Evolutionary conservation across 495 filamentous ascomycete genomes (phyloP).

Genomic region (Aspergillus ellipticus): DNA sequence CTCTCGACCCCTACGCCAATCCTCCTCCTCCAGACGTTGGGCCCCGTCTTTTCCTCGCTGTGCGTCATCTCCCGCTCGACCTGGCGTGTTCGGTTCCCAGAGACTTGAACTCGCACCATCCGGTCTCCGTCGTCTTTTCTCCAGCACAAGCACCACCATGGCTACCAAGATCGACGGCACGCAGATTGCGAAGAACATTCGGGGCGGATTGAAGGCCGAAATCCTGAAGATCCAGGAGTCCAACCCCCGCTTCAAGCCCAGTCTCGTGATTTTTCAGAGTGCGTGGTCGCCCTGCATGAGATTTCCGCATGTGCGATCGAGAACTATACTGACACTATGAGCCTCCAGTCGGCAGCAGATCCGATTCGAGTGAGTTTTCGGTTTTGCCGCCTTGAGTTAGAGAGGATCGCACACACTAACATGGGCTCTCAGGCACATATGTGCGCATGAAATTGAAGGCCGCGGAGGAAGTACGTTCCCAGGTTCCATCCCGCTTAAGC

Average conservation of each 20-base stretch:
- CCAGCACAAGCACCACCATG: constrained; percentile 54
- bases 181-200: constrained; percentile 85
- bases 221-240: constrained; percentile 75
- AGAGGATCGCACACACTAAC: constrained; percentile 11
- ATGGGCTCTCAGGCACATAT: constrained; percentile 71
- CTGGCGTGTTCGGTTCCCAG: constrained; percentile 14
- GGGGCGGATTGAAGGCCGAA: constrained; percentile 70
- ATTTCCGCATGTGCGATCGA: background rate
- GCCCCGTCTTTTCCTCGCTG: constrained; percentile 13
- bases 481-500: constrained; percentile 2
- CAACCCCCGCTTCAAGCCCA: constrained; percentile 84
- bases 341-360: constrained; percentile 70
- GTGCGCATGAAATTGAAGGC: constrained; percentile 99
- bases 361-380: constrained; percentile 78
- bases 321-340: constrained; percentile 13
- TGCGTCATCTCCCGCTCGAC: constrained; percentile 5
- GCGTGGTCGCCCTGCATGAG: constrained; percentile 22
- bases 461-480: constrained; percentile 70
- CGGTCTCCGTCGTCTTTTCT: constrained; percentile 19
- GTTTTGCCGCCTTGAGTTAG: background rate
- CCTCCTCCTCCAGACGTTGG: constrained; percentile 14
- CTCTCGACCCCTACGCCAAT: constrained; percentile 2
- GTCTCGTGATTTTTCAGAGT: constrained; percentile 91
- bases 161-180: constrained; percentile 91
- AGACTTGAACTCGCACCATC: constrained; percentile 23